A percentile compares a stretch with the other conserved stretches of the same genome.
These are phyloP conservation scores for Apiosordaria backusii DNA, from an alignment of 495 filamentous ascomycete species.

Conservation along the genomic window DNA sequence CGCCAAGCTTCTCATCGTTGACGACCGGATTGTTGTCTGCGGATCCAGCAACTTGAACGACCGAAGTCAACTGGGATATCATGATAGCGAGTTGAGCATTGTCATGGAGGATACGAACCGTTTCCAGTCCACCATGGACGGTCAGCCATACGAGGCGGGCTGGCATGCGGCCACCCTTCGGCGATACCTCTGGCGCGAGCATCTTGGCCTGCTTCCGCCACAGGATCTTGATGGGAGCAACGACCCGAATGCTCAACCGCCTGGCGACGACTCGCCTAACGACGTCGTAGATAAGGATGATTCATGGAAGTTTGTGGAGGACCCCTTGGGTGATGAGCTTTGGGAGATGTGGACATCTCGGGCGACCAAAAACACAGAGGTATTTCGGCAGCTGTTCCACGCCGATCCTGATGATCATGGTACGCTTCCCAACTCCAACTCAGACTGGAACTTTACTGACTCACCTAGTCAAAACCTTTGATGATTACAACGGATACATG, in stretches of 20 bases:
- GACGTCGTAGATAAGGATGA: conserved; percentile 57
- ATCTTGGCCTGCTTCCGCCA: conserved; percentile 76
- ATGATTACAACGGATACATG: conserved; percentile 78
- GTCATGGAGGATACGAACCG: conserved; percentile 81
- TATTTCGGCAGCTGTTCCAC: conserved; percentile 87
- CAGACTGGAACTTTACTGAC: conserved; percentile 10
- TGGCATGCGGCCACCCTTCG: conserved; percentile 77
- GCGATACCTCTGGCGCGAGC: conserved; percentile 86
- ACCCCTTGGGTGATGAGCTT: conserved; percentile 73
- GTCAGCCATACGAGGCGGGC: conserved; percentile 67
- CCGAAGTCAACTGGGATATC: conserved; percentile 81
- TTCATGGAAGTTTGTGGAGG: conserved; percentile 71
- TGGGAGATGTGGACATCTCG: conserved; percentile 81
- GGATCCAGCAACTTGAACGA: conserved; percentile 93
- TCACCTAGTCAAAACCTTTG: conserved; percentile 68
- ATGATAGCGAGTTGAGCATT: conserved; percentile 89
- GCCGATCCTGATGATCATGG: conserved; percentile 87
- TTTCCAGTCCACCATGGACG: conserved; percentile 75
- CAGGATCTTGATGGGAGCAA: conserved; percentile 67
- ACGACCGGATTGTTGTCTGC: conserved; percentile 78
- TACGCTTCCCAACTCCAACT: conserved; percentile 29
- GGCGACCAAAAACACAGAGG: conserved; percentile 73
- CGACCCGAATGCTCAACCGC: conserved; percentile 79
- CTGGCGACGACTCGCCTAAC: conserved; percentile 66
- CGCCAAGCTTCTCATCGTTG: conserved; percentile 80